Percentiles rank a stretch among this genome's conserved stretches.
These are phyloP conservation scores for Cajanus cajan DNA, from an alignment of 306 rosid species.

Conservation along the genomic window DNA sequence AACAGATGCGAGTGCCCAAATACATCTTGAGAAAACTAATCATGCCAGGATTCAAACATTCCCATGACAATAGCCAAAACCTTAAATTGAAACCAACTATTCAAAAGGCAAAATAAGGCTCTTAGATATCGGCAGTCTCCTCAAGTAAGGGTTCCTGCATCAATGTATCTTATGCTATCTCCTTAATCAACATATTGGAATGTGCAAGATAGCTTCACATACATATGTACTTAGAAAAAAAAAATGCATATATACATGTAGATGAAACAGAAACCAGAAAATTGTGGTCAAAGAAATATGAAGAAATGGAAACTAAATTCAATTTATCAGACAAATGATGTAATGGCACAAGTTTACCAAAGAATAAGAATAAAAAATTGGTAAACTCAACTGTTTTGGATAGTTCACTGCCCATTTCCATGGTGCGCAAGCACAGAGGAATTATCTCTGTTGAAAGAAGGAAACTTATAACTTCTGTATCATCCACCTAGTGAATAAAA, in stretches of 20 bases:
- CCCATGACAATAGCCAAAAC: neutral
- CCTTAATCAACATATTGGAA: neutral
- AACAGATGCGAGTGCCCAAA: neutral
- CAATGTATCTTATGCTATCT: neutral
- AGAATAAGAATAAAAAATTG: slow-evolving; percentile 29
- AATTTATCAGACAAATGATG: neutral
- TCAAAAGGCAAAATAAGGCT: neutral
- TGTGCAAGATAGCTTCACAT: neutral
- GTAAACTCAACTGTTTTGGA: slow-evolving; percentile 89
- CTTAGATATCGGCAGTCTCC: neutral
- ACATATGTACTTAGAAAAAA: neutral
- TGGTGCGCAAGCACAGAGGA: slow-evolving; percentile 89
- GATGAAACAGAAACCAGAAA: neutral
- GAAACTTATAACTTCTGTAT: slow-evolving; percentile 88
- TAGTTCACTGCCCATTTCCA: slow-evolving; percentile 98
- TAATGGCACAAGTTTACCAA: neutral
- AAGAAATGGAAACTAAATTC: neutral
- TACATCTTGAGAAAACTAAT: slow-evolving; percentile 4
- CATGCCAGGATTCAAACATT: slow-evolving; percentile 1
- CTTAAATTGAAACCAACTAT: neutral
- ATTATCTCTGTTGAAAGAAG: slow-evolving; percentile 94
- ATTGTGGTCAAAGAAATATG: neutral
- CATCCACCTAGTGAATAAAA: slow-evolving; percentile 71
- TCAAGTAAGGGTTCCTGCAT: neutral
- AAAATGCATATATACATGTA: neutral